Conservation (phyloP, 192 early-diverging fungal species). For the Entrophospora sp. region DNA sequence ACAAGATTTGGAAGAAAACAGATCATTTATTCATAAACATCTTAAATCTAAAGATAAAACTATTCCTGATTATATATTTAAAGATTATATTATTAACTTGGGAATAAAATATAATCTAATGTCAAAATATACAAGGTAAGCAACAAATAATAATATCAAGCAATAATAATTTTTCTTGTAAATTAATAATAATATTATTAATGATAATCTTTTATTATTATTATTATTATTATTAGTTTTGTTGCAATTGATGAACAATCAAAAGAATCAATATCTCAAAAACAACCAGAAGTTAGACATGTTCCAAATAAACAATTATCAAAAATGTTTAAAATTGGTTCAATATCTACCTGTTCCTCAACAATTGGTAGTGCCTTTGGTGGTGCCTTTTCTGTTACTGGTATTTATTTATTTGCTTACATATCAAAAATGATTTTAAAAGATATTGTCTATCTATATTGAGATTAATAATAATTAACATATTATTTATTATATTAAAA, state of each 20-base stretch:
- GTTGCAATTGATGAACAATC: slow-evolving; percentile 2
- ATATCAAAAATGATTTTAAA: too few species aligned
- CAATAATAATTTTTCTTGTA: too few species aligned
- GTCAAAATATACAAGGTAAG: slow-evolving; percentile 13
- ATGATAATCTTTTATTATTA: neutral
- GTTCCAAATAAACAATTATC: neutral
- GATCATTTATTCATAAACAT: slow-evolving; percentile 13
- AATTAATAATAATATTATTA: too few species aligned
- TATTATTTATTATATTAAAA: neutral
- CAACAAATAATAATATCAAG: neutral
- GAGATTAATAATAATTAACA: too few species aligned
- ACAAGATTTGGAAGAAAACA: slow-evolving; percentile 14
- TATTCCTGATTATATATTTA: neutral
- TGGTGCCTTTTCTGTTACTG: too few species aligned
- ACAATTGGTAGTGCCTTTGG: too few species aligned
- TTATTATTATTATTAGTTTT: neutral
- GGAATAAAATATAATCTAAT: neutral
- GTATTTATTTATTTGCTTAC: too few species aligned
- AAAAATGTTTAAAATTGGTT: neutral
- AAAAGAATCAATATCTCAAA: neutral
- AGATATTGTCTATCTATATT: too few species aligned
- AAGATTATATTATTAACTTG: neutral
- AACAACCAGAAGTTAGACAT: neutral
- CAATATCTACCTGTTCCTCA: too few species aligned
- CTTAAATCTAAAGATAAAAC: neutral